phyloP scores from a whole-genome alignment of 2,329 filamentous ascomycete genomes.

The Xylaria sp. region DNA sequence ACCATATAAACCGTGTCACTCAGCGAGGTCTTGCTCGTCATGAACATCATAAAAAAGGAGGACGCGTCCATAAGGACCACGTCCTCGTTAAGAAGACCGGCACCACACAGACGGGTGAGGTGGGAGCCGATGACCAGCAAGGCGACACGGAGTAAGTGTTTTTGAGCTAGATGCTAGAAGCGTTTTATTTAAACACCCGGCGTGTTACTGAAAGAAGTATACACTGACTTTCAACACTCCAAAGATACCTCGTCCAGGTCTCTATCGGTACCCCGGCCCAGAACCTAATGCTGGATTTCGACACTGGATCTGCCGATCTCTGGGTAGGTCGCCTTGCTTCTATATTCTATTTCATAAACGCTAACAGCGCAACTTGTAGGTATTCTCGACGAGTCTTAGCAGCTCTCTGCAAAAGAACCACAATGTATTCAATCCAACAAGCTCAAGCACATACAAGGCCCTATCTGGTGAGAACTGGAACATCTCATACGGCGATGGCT shows the following conservation, averaged over 20 bases:
- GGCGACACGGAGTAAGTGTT: conserved; percentile 64
- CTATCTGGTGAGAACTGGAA: conserved; percentile 65
- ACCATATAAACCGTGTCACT: conserved; percentile 58
- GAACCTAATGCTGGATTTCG: conserved; percentile 71
- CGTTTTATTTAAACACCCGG: not conserved
- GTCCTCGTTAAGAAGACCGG: conserved; percentile 58
- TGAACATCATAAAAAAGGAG: conserved; percentile 49
- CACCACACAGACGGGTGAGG: conserved; percentile 53
- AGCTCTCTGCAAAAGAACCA: conserved; percentile 55
- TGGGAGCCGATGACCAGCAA: conserved; percentile 71
- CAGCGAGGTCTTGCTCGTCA: conserved; percentile 58
- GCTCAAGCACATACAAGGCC: conserved; percentile 69
- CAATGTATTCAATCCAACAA: conserved; percentile 66
- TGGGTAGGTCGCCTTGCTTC: conserved; percentile 57
- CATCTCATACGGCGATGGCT: conserved; percentile 75
- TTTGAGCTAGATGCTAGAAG: not conserved
- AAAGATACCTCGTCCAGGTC: conserved; percentile 70
- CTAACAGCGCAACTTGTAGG: conserved; percentile 48
- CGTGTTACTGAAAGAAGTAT: not conserved
- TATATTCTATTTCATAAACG: not conserved
- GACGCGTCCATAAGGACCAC: conserved; percentile 57
- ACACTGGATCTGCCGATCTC: conserved; percentile 76
- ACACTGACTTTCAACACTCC: conserved; percentile 55
- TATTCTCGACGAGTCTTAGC: conserved; percentile 66
- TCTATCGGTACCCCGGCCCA: conserved; percentile 73